Percentiles rank a stretch among this genome's conserved stretches.
These are phyloP conservation scores for Anthracocystis setariae DNA, from an alignment of 1,284 basidiomycete genomes.

Conservation along the genomic window DNA sequence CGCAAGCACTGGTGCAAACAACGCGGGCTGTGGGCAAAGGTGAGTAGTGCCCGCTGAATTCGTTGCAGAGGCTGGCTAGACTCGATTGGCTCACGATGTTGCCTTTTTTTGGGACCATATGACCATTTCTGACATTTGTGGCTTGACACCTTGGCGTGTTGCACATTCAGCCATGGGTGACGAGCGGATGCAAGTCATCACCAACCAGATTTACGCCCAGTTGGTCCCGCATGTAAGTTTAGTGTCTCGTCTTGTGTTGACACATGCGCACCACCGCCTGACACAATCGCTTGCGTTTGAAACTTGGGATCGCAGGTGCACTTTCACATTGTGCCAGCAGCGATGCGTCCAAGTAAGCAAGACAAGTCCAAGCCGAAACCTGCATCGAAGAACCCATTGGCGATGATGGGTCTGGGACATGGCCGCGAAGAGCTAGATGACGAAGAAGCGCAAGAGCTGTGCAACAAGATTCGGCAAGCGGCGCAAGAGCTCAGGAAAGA, in stretches of 20 bases:
- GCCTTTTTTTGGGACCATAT: not conserved
- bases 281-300: not conserved
- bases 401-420: slow-evolving; percentile 43
- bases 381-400: slow-evolving; percentile 22
- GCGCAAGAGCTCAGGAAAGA: slow-evolving; percentile 5
- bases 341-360: slow-evolving; percentile 68
- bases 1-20: slow-evolving; percentile 39
- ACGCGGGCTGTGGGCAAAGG: slow-evolving; percentile 44
- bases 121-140: not conserved
- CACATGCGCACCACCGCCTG: not conserved
- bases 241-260: too few relatives aligned
- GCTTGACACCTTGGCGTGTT: not conserved
- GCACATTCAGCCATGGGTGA: slow-evolving; percentile 40
- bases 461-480: slow-evolving; percentile 29
- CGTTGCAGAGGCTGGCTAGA: too few relatives aligned
- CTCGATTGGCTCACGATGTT: not conserved
- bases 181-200: slow-evolving; percentile 56
- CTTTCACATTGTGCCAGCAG: slow-evolving; percentile 81
- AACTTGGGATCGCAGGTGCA: slow-evolving; percentile 73
- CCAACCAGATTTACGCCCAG: slow-evolving; percentile 78
- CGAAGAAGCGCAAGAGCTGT: slow-evolving; percentile 41
- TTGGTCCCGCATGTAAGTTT: slow-evolving; percentile 78
- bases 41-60: slow-evolving; percentile 14
- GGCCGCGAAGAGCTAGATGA: slow-evolving; percentile 59
- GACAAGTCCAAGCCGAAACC: slow-evolving; percentile 9